Evolutionary conservation across 345 rosid genomes (phyloP).

Genomic region (Brassica napus): DNA sequence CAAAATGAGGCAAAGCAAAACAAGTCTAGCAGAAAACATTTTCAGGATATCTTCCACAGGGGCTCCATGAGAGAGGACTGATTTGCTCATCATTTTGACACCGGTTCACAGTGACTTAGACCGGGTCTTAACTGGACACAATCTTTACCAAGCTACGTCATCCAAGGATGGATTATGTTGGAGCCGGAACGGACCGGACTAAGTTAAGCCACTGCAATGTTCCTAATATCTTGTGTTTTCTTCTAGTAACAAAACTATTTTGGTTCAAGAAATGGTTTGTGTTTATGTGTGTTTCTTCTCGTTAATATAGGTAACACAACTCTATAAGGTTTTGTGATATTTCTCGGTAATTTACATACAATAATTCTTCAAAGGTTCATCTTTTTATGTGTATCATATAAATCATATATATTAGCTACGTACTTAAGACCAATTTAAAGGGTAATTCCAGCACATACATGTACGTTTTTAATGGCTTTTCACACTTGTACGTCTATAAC

Average conservation of each 20-base stretch:
- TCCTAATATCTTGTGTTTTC: neutral
- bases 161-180: neutral
- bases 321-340: neutral
- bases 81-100: conserved; percentile 67
- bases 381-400: too few species aligned
- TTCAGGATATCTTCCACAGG: conserved; percentile 89
- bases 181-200: neutral
- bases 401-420: too few species aligned
- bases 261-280: neutral
- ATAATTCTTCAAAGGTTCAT: neutral
- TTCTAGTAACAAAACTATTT: neutral
- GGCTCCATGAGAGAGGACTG: conserved; percentile 75
- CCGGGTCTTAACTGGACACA: neutral
- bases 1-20: too few species aligned
- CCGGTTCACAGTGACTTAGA: conserved; percentile 18
- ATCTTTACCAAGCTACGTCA: neutral
- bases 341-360: conserved; percentile 1
- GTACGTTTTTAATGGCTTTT: neutral
- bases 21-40: neutral
- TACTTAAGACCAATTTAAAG: too few species aligned
- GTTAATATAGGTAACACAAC: conserved; percentile 7
- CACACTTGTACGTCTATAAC: neutral
- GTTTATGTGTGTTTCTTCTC: neutral
- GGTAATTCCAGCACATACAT: conserved; percentile 10
- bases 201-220: neutral